Percentiles rank a stretch among this genome's conserved stretches.
Evolutionary conservation across 2,329 filamentous ascomycete genomes (phyloP).

Genomic region (Leptodontidium sp.): DNA sequence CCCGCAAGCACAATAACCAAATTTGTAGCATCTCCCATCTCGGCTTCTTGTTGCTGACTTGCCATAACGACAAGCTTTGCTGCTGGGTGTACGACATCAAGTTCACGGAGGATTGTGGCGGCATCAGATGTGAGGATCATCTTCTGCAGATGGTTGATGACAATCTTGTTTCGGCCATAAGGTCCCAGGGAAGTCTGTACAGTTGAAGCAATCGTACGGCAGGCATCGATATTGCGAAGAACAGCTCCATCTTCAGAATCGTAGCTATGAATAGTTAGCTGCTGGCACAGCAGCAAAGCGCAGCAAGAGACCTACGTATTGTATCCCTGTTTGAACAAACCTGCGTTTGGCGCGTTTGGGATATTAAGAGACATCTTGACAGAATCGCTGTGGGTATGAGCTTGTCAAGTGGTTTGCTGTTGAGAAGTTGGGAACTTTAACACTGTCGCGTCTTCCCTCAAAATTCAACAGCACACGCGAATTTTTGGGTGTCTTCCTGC

Average conservation of each 20-base stretch:
- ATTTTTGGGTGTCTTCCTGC: constrained; percentile 14
- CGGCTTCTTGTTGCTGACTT: constrained; percentile 96
- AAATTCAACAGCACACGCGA: constrained; percentile 25
- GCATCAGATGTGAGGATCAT: constrained; percentile 99
- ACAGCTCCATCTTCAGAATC: constrained; percentile 99
- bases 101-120: constrained; percentile 94
- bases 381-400: constrained; percentile 11
- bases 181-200: constrained; percentile 97
- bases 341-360: constrained; percentile 83
- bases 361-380: constrained; percentile 90
- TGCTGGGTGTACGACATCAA: constrained; percentile 97
- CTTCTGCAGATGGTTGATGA: constrained; percentile 99
- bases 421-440: constrained; percentile 8
- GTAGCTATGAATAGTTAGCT: constrained; percentile 71
- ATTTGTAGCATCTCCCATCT: constrained; percentile 99
- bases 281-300: constrained; percentile 17
- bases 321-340: constrained; percentile 93
- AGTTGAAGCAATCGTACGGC: constrained; percentile 92
- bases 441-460: constrained; percentile 28
- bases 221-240: constrained; percentile 98
- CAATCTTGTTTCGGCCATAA: constrained; percentile 98
- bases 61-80: constrained; percentile 99
- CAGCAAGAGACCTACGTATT: constrained; percentile 57
- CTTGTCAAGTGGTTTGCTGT: constrained; percentile 26
- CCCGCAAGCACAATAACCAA: constrained; percentile 95